Conservation (phyloP, 257 asterid species). For the Gentiana straminea region DNA sequence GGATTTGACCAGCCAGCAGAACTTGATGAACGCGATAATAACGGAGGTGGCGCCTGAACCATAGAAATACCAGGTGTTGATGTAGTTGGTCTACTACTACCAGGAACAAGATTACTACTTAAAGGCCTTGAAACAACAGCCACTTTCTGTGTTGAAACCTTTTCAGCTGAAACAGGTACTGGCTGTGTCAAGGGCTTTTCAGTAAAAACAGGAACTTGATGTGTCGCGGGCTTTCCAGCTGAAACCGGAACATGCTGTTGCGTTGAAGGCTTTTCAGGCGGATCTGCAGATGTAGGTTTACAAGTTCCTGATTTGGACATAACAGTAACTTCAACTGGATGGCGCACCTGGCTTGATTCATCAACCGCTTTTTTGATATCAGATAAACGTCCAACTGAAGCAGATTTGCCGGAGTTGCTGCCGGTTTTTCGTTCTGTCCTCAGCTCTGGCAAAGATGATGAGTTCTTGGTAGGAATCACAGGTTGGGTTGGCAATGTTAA, state of each 20-base stretch:
- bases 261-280: constrained; percentile 25
- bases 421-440: constrained; percentile 27
- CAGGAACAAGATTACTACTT: constrained; percentile 69
- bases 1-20: constrained; percentile 73
- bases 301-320: constrained; percentile 23
- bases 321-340: constrained; percentile 28
- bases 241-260: constrained; percentile 16
- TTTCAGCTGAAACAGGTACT: constrained; percentile 25
- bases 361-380: constrained; percentile 32
- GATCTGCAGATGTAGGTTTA: constrained; percentile 27
- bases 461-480: constrained; percentile 39
- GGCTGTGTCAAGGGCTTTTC: constrained; percentile 27
- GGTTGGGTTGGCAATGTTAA: constrained; percentile 26
- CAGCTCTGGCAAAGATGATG: constrained; percentile 11
- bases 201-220: constrained; percentile 22
- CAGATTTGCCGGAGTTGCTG: constrained; percentile 19
- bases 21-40: constrained; percentile 63
- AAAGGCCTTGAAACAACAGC: constrained; percentile 64
- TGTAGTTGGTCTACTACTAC: constrained; percentile 40
- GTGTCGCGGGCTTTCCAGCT: constrained; percentile 27
- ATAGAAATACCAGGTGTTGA: constrained; percentile 36
- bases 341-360: constrained; percentile 18
- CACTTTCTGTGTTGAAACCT: constrained; percentile 26
- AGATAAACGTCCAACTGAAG: constrained; percentile 22
- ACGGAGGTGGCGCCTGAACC: constrained; percentile 44